A percentile compares a stretch with the other conserved stretches of the same genome.
These are phyloP conservation scores for Trifolium subterraneum DNA, from an alignment of 306 rosid species.

Conservation along the genomic window DNA sequence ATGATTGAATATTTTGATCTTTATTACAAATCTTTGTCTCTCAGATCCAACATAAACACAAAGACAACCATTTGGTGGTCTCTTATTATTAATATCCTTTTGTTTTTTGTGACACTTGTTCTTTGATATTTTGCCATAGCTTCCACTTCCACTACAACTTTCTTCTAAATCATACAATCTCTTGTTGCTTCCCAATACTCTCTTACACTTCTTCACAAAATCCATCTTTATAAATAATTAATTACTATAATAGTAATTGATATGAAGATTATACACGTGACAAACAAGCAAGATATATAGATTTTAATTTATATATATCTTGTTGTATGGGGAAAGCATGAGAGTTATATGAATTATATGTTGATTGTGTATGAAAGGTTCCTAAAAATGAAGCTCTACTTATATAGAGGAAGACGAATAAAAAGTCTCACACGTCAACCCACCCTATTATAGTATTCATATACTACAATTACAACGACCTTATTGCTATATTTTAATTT, in stretches of 20 bases:
- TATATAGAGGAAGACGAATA: background rate
- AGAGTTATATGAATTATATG: background rate
- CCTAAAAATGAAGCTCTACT: background rate
- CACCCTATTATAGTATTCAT: too few species aligned
- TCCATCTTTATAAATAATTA: conserved; percentile 20
- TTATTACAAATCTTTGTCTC: conserved; percentile 59
- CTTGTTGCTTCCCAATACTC: conserved; percentile 32
- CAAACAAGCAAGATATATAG: too few species aligned
- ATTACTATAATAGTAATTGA: background rate
- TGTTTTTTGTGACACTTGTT: background rate
- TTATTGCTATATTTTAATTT: too few species aligned
- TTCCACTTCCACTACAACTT: background rate
- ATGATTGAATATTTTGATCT: conserved; percentile 59
- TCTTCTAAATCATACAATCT: conserved; percentile 7
- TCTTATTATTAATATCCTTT: background rate
- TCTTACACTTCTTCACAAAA: conserved; percentile 44
- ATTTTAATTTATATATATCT: too few species aligned
- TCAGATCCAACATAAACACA: conserved; percentile 67
- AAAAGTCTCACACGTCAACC: too few species aligned
- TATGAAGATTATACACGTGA: too few species aligned
- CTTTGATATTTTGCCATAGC: conserved; percentile 17
- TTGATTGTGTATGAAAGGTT: background rate
- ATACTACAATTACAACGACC: too few species aligned
- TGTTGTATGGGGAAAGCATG: background rate
- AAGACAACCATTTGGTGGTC: conserved; percentile 57